phyloP scores from a whole-genome alignment of 208 protist genomes.

The Herpetomonas tarakana region DNA sequence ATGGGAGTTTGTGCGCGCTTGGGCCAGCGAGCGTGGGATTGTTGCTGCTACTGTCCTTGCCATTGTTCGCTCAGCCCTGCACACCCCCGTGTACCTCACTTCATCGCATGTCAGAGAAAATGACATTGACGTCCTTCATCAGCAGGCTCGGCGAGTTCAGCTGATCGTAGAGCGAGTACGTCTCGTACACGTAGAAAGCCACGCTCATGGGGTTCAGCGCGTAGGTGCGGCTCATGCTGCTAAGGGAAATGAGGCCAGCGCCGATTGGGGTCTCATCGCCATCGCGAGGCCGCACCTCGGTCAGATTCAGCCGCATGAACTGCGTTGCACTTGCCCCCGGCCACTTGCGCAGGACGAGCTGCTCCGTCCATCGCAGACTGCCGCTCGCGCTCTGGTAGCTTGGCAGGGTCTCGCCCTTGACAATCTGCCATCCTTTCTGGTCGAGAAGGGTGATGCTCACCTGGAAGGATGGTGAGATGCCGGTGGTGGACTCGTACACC shows the following conservation, averaged over 20 bases:
- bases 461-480: slow-evolving; percentile 80
- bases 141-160: slow-evolving; percentile 77
- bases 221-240: slow-evolving; percentile 56
- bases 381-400: slow-evolving; percentile 87
- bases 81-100: not conserved
- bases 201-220: slow-evolving; percentile 59
- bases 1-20: not conserved
- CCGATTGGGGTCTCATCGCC: slow-evolving; percentile 87
- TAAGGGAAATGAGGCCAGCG: slow-evolving; percentile 77
- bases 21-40: not conserved
- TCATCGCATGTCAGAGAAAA: slow-evolving; percentile 68
- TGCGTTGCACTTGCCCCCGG: slow-evolving; percentile 73
- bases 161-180: slow-evolving; percentile 86
- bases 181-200: slow-evolving; percentile 90
- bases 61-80: no score
- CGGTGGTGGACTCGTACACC: slow-evolving; percentile 71
- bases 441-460: slow-evolving; percentile 83
- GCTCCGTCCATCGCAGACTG: slow-evolving; percentile 76
- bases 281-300: slow-evolving; percentile 75
- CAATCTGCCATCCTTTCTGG: slow-evolving; percentile 80
- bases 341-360: slow-evolving; percentile 84
- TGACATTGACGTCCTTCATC: slow-evolving; percentile 80
- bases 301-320: slow-evolving; percentile 87
- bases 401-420: slow-evolving; percentile 74
- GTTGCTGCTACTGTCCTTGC: not conserved